Base-by-base conservation (phyloP, 2,329 filamentous ascomycete species). In the Fusarium compactum region DNA sequence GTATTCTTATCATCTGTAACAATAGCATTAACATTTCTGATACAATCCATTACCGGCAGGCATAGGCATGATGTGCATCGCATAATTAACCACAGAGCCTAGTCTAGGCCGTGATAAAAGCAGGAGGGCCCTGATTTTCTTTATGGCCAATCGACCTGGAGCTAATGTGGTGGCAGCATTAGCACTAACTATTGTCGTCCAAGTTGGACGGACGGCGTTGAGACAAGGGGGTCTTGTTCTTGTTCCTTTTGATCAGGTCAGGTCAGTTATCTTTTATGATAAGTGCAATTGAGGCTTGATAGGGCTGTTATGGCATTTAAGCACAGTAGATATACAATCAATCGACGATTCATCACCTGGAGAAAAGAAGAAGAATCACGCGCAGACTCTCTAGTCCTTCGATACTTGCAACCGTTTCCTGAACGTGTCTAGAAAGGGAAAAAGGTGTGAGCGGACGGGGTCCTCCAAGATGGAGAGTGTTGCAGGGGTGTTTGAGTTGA, bases 401-500 rank as follows among this genome's bases (percentile, higher is more conserved):
- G 50, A 40, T 43, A 24, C 40, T 60, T 40, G 34, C 29, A 20
- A 52, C 50, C 50, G n/a, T 32, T 29, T 53, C 45, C 59, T 30
- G 62, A 58, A 45, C 45, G 45, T 50, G 45, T 22, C 53, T 70
- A 15, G 38, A 65, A 65, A 52, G 14, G 32, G 50, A 62, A 65
- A 61, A 61, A 70, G 58, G 67, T 70, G 58, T 70, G 67, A 70
- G 67, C 67, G 61, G 67, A 70, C 67, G 48, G 66, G 66, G 48
- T 51, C 45, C 48, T 52, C 52, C 45, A 47, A 29, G 57, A 57
- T 67, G 38, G 20, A 32, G 40, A 60, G 48, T 58, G 62, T 25
- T 38, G 47, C 27, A 58, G 38, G 53, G 44, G 52, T n/a, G 41
- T 14, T 25, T 20, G 11, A 27, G 24, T n/a, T 16, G 15, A 27